Percentiles rank a stretch among this genome's conserved stretches.
These are phyloP conservation scores for Porphyrellus cyaneotinctus DNA, from an alignment of 768 basidiomycete species.

Conservation along the genomic window DNA sequence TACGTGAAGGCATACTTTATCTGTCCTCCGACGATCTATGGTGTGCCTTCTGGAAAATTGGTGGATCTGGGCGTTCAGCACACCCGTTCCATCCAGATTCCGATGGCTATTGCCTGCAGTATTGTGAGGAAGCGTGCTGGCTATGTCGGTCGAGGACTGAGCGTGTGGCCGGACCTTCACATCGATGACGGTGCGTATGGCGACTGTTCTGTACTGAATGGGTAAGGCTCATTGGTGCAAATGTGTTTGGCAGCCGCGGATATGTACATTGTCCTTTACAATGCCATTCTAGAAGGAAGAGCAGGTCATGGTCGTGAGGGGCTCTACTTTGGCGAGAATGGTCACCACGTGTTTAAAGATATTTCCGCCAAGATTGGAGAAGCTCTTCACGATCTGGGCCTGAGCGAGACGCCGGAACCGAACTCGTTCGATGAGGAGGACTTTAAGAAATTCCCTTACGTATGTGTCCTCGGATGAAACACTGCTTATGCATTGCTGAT, in stretches of 20 bases:
- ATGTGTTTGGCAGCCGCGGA: slow-evolving; percentile 21
- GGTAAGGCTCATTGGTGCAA: not conserved
- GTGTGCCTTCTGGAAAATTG: slow-evolving; percentile 45
- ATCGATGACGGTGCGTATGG: slow-evolving; percentile 39
- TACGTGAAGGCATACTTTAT: slow-evolving; percentile 39
- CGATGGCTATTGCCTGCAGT: slow-evolving; percentile 40
- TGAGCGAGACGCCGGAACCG: slow-evolving; percentile 29
- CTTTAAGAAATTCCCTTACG: not conserved
- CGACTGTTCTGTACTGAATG: not conserved
- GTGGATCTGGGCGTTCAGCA: slow-evolving; percentile 45
- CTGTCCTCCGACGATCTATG: slow-evolving; percentile 57
- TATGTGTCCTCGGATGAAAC: not conserved
- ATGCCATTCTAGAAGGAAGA: slow-evolving; percentile 29
- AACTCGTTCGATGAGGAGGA: slow-evolving; percentile 38
- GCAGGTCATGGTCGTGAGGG: slow-evolving; percentile 39
- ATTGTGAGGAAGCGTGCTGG: slow-evolving; percentile 52
- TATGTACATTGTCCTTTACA: slow-evolving; percentile 44
- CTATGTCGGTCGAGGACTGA: slow-evolving; percentile 55
- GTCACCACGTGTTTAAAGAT: slow-evolving; percentile 44
- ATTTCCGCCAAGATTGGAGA: slow-evolving; percentile 42
- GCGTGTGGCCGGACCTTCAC: slow-evolving; percentile 59
- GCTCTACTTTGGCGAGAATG: slow-evolving; percentile 51
- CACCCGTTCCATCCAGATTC: slow-evolving; percentile 53
- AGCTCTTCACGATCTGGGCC: slow-evolving; percentile 18
- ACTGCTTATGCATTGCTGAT: not conserved